Evolutionary conservation across 2,329 filamentous ascomycete genomes (phyloP), one percentile per base, ranked within the genome.

Genomic region (Monosporascus sp.): DNA sequence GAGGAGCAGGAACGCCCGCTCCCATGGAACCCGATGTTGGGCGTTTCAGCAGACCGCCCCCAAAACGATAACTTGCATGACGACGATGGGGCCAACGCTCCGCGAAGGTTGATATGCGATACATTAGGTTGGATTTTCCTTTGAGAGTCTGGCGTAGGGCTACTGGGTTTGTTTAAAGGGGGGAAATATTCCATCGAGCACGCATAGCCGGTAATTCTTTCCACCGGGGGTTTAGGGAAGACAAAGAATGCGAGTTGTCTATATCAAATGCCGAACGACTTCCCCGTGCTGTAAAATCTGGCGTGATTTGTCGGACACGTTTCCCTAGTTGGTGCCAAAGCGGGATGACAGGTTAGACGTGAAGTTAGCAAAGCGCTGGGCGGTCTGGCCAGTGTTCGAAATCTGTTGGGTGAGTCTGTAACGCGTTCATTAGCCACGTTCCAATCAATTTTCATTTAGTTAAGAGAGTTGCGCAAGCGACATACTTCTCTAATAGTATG

Each of bases 401-500:
- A 86, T 75, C 2, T 81, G 78, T 47, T 83, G 77, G 18, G 85
- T 88, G 57, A 90, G 78, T 64, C 85, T 88, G 63, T 38, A 47
- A 42, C 7, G 25, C 5, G 11, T 24, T 42, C 17, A 57, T 73
- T 57, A 74, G 62, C 36, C 31, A 14, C 1, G 2, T 34, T 34
- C 31, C 31, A 34, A 34, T 34, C 9, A 34, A 34, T 34, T 34
- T 34, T 34, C 31, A 14, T 14, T 34, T 34, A 34, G 1, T 34
- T 14, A 9, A 34, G 31, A 34, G 31, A 11, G 31, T 11, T 5
- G 31, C 11, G 5, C 31, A 24, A 38, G 11, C 6, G 46, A 63
- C 78, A 59, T 79, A 90, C 88, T 99, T 99, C 74, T 97, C 93
- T n/a, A 99, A 72, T 56, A 99, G 69, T 41, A 90, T 77, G 0